Base-by-base conservation (phyloP, 495 filamentous ascomycete genomes). In the Polyplosphaeria fusca region DNA sequence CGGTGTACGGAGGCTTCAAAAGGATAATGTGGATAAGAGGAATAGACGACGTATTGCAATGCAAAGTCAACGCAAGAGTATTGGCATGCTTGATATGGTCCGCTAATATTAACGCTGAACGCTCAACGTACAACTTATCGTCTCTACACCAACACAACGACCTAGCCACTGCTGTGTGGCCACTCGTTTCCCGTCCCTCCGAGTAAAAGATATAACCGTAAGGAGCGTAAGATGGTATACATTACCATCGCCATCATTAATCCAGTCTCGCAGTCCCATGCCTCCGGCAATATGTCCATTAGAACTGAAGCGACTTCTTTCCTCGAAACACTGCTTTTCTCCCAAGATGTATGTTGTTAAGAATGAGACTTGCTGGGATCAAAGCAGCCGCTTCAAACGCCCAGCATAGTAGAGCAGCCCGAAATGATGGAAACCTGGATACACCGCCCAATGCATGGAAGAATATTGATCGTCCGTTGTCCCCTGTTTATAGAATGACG, bases 401-500 rank as follows among this genome's bases (percentile, higher is more conserved):
- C 39, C 39, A 46, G 30, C 25, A 46, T 16, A 52, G 47, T 24
- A 52, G 42, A 56, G 47, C 52, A 42, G 45, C 48, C 52, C 22
- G 1, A 5, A 48, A 38, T 25, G 9, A 45, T 14, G 27, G 37
- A 43, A 32, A 54, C 7, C 3, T 45, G 51, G 30, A 16, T 55
- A 65, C 61, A 25, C 61, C 61, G 47, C 61, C 61, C 61, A 65
- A 65, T 65, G 61, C 61, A 47, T 16, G 42, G 28, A 43, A 16
- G 14, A 14, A 22, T 37, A 48, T 50, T n/a, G 30, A 60, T 45
- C 39, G 12, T 12, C 37, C 19, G 18, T 47, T 35, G 19, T 20
- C 42, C 26, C n/a, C n/a, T n/a, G 20, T 46, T 91, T 76, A 98
- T 82, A 97, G 82, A 67, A 98, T 91, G 41, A 89, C 81, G 73